These are phyloP conservation scores for Ambrosia artemisiifolia DNA, from an alignment of 129 eudicot species.

Conservation along the genomic window DNA sequence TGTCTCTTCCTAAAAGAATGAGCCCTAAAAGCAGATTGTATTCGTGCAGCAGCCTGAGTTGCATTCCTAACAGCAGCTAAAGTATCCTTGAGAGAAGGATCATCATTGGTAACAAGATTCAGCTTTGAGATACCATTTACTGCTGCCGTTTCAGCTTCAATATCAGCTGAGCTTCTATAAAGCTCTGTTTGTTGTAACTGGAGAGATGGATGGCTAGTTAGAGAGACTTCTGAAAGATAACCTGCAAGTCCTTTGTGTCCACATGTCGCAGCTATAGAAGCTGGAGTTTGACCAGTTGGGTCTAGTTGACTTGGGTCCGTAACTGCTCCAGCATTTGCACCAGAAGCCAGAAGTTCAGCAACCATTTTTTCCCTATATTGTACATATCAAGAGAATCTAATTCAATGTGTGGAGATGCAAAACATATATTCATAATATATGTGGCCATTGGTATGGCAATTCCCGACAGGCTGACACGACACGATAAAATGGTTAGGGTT, in stretches of 20 bases:
- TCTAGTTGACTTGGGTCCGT: conserved; percentile 82
- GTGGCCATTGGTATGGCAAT: not conserved
- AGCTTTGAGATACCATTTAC: conserved; percentile 43
- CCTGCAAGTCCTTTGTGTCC: conserved; percentile 96
- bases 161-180: conserved; percentile 53
- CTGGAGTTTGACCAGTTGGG: conserved; percentile 83
- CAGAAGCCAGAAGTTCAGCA: conserved; percentile 85
- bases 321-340: conserved; percentile 91
- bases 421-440: not conserved
- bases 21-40: conserved; percentile 93
- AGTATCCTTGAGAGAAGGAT: conserved; percentile 55
- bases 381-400: not conserved
- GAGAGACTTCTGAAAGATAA: conserved; percentile 80
- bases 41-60: conserved; percentile 96
- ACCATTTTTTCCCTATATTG: conserved; percentile 82
- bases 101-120: conserved; percentile 45
- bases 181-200: conserved; percentile 62
- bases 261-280: conserved; percentile 68
- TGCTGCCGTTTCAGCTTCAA: conserved; percentile 55
- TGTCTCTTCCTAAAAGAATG: conserved; percentile 90
- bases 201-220: conserved; percentile 86
- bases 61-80: conserved; percentile 86
- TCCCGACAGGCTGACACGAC: not conserved
- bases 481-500: not conserved
- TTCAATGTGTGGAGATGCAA: not conserved